Evolutionary conservation across 2,329 filamentous ascomycete species (phyloP).

Genomic region (Pseudogymnoascus pannorum): DNA sequence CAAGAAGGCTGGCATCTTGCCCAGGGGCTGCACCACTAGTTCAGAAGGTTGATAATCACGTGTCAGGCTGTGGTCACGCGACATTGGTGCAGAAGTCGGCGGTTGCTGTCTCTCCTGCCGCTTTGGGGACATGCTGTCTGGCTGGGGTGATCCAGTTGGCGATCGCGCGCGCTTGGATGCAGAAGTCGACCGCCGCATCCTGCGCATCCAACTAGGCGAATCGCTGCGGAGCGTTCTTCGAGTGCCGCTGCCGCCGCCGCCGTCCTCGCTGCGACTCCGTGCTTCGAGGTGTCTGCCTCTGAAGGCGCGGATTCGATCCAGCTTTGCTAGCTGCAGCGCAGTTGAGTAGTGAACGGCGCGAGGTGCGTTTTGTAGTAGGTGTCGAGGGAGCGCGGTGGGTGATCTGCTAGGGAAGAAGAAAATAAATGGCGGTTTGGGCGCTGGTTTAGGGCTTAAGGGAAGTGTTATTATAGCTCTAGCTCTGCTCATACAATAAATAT

Average conservation of each 20-base stretch:
- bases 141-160: constrained; percentile 13
- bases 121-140: constrained; percentile 5
- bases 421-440: constrained; percentile 1
- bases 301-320: constrained; percentile 27
- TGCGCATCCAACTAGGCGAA: constrained; percentile 25
- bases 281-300: constrained; percentile 20
- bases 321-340: constrained; percentile 14
- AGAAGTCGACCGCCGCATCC: constrained; percentile 22
- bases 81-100: not conserved
- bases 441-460: constrained; percentile 1
- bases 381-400: not conserved
- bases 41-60: not conserved
- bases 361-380: not conserved
- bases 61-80: constrained; percentile 2
- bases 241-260: too few relatives aligned
- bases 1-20: constrained; percentile 44
- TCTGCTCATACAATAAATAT: not conserved
- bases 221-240: constrained; percentile 14
- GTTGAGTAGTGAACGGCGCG: not conserved
- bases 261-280: not conserved
- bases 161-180: constrained; percentile 22
- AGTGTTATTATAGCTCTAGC: not conserved
- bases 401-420: not conserved
- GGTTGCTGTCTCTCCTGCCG: not conserved
- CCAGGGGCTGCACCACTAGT: not conserved